Evolutionary conservation across 1,284 basidiomycete genomes (phyloP).

Genomic region (Pseudozyma tsukubaensis): DNA sequence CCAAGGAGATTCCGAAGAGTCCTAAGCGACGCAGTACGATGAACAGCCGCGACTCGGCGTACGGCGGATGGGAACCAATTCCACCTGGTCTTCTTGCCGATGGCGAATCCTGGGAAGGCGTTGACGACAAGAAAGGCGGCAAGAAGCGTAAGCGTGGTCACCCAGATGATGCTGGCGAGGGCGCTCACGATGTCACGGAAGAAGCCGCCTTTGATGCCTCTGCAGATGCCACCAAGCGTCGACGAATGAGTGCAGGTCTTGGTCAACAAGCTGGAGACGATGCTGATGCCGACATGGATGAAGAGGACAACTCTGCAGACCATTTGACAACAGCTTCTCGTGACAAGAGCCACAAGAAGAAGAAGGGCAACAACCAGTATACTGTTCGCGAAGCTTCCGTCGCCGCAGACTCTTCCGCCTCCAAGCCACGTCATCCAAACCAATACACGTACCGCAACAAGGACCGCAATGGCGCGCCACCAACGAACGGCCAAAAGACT

Average conservation of each 20-base stretch:
- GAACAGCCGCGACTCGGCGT: slow-evolving; percentile 94
- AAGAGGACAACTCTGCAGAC: slow-evolving; percentile 24
- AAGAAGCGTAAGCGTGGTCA: slow-evolving; percentile 59
- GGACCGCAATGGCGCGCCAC: slow-evolving; percentile 43
- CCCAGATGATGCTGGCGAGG: slow-evolving; percentile 39
- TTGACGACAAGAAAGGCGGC: slow-evolving; percentile 63
- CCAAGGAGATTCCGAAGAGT: slow-evolving; percentile 44
- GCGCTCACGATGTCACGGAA: slow-evolving; percentile 23
- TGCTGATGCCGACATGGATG: slow-evolving; percentile 39
- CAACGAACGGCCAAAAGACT: slow-evolving; percentile 31
- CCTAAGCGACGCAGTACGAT: slow-evolving; percentile 85
- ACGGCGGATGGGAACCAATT: slow-evolving; percentile 84
- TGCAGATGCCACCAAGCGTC: slow-evolving; percentile 50
- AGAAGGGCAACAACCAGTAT: slow-evolving; percentile 51
- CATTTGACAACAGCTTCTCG: slow-evolving; percentile 13
- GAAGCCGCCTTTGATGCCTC: slow-evolving; percentile 29
- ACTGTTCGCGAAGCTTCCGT: slow-evolving; percentile 37
- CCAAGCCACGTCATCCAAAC: slow-evolving; percentile 71
- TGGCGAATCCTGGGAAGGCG: slow-evolving; percentile 62
- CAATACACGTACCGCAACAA: slow-evolving; percentile 75
- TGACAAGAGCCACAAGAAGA: slow-evolving; percentile 44
- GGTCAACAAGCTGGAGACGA: slow-evolving; percentile 16
- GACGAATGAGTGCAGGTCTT: slow-evolving; percentile 46
- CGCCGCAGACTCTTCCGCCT: slow-evolving; percentile 25
- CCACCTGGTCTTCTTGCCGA: slow-evolving; percentile 67